Evolutionary conservation across 2,329 filamentous ascomycete species (phyloP), one percentile per base, ranked within the genome.

Genomic region (Aschersonia sp.): DNA sequence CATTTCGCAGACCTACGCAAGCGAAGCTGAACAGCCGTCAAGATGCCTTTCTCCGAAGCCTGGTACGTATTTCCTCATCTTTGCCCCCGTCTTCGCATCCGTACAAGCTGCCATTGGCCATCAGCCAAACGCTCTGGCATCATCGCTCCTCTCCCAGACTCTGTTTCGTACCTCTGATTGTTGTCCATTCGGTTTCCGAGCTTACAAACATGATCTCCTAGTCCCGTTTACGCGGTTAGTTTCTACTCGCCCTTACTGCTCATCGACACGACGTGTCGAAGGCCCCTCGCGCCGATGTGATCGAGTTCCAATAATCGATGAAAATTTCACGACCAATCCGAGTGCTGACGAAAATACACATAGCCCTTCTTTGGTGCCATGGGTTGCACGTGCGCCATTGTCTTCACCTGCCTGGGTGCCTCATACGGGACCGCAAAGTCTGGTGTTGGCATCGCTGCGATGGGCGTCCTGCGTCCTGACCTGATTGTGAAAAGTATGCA

Each of bases 371-470:
- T 96, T 65, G 89, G 89, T 74, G 89, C 88, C 68, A 92, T 96
- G 85, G 89, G 89, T 69, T 96, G 89, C 80, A 92, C 89, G 84
- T 61, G 85, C 81, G 88, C 89, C 70, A 95, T 95, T 65, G 86
- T 95, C 65, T 95, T 95, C 78, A 94, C 89, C 67, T 94, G 88
- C 72, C 83, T 95, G 60, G 89, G 92, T 67, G 92, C 92, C 64
- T 89, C 92, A 59, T 98, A 97, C 73, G 92, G 92, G 71, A 98
- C 92, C 59, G 92, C 92, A 66, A 98, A 98, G 81, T 94, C 92
- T 64, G 92, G 92, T 75, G 92, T 97, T 60, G 92, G 92, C 79
- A 95, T 98, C 65, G 88, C 88, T 58, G 87, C 89, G 59, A 96
- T 97, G 85, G 91, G 89, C 85, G 91, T 97, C 61, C 81, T 98